Evolutionary conservation across 768 basidiomycete species (phyloP), one percentile per base, ranked within the genome.

Genomic region (Naganishia onofrii): DNA sequence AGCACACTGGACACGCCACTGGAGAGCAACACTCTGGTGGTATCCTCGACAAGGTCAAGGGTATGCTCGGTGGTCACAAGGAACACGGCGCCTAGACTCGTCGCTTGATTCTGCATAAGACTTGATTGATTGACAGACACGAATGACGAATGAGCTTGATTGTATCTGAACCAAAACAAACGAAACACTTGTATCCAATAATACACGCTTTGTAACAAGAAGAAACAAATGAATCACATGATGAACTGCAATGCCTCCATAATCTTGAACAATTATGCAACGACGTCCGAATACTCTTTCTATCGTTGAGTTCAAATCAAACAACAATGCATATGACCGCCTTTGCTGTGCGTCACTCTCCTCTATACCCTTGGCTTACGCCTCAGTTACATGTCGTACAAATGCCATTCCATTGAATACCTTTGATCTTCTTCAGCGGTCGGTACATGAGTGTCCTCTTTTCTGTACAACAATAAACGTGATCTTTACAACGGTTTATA

Each of bases 11-110:
- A 29, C 19, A 71, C 17, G 29, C 21, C 13, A 52, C 54, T 34
- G 70, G n/a, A n/a, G n/a, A 66, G 48, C 31, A 29, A 10, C 63
- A 64, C 53, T 66, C 65, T 26, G 64, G 58, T 15, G 67, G 67
- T 54, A 17, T 72, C n/a, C 23, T 72, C 31, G 67, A 56, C 56
- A 72, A 72, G 71, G 67, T 69, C 63, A 72, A 68, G 71, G 60
- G 63, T 42, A 38, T 66, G 58, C 54, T 72, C 36, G 67, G 60
- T 56, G 71, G 71, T 68, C 67, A 72, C 65, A 48, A 15, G 17
- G 19, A 26, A 17, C 48, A 55, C 58, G 52, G 32, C 38, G 67
- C 48, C n/a, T 51, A 51, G 21, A 51, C 23, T n/a, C 21, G 21
- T 26, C 19, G 48, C 13, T 7, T n/a, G 23, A 21, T 15, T 42